Evolutionary conservation across 768 basidiomycete species (phyloP).

Genomic region (Rubroboletus satanas): DNA sequence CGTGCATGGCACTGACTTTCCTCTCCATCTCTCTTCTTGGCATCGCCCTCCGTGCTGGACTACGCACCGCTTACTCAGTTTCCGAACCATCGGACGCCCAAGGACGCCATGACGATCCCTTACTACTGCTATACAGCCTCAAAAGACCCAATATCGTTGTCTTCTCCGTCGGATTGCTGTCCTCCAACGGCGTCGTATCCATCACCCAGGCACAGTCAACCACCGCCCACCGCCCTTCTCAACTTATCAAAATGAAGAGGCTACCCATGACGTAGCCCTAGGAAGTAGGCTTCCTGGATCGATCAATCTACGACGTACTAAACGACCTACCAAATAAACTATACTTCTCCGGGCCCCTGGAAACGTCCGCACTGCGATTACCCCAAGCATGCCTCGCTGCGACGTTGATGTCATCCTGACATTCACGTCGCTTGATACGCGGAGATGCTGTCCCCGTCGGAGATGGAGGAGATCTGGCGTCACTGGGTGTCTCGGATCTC

Average conservation of each 20-base stretch:
- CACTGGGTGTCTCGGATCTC: slow-evolving; percentile 25
- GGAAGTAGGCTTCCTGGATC: slow-evolving; percentile 76
- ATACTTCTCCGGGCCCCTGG: slow-evolving; percentile 51
- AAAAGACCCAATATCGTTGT: slow-evolving; percentile 45
- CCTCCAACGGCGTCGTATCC: slow-evolving; percentile 31
- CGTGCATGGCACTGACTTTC: no score
- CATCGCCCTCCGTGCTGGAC: no score
- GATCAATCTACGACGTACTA: slow-evolving; percentile 49
- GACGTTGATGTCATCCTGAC: slow-evolving; percentile 20
- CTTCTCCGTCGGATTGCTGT: slow-evolving; percentile 40
- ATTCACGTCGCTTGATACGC: slow-evolving; percentile 17
- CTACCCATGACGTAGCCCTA: slow-evolving; percentile 56
- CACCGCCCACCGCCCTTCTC: background rate
- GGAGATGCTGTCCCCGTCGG: slow-evolving; percentile 21
- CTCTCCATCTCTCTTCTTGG: no score
- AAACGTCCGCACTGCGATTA: slow-evolving; percentile 50
- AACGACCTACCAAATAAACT: slow-evolving; percentile 83
- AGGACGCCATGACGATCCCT: slow-evolving; percentile 4
- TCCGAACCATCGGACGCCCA: no score
- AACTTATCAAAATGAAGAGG: background rate
- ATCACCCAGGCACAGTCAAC: background rate
- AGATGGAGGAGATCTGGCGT: slow-evolving; percentile 23
- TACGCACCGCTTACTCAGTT: no score
- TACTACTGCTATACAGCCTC: slow-evolving; percentile 38
- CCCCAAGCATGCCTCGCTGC: slow-evolving; percentile 37